phyloP scores from a whole-genome alignment of 345 rosid genomes.

The Sisymbrium altissimum region DNA sequence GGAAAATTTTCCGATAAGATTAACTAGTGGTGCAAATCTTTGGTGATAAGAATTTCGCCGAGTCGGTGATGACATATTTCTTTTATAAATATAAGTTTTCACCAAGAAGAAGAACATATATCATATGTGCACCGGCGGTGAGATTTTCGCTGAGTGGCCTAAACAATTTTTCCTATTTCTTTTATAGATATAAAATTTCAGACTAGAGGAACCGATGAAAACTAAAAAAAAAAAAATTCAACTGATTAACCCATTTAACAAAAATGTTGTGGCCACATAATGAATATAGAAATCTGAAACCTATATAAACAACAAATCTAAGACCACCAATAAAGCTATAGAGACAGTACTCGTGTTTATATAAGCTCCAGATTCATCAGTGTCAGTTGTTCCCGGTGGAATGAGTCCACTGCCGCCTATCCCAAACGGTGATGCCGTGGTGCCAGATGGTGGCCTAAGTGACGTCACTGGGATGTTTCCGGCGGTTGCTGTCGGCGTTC shows the following conservation, averaged over 20 bases:
- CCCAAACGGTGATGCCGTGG: constrained; percentile 27
- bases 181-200: not conserved
- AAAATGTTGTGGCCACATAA: constrained; percentile 12
- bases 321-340: constrained; percentile 5
- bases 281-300: not conserved
- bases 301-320: constrained; percentile 23
- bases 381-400: constrained; percentile 27
- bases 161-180: too few relatives aligned
- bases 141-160: too few relatives aligned
- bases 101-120: too few relatives aligned
- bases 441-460: constrained; percentile 29
- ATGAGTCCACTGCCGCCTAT: constrained; percentile 15
- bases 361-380: constrained; percentile 34
- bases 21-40: too few relatives aligned
- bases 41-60: too few relatives aligned
- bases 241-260: constrained; percentile 18
- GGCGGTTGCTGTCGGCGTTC: constrained; percentile 19
- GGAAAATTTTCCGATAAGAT: too few relatives aligned
- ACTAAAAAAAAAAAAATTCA: not conserved
- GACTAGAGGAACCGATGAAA: not conserved
- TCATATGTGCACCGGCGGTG: too few relatives aligned
- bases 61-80: too few relatives aligned
- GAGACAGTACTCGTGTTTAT: not conserved
- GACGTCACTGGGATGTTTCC: constrained; percentile 28
- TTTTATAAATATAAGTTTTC: too few relatives aligned